phyloP scores from a whole-genome alignment of 352 stramenopile species.

The Pythium brassicae region DNA sequence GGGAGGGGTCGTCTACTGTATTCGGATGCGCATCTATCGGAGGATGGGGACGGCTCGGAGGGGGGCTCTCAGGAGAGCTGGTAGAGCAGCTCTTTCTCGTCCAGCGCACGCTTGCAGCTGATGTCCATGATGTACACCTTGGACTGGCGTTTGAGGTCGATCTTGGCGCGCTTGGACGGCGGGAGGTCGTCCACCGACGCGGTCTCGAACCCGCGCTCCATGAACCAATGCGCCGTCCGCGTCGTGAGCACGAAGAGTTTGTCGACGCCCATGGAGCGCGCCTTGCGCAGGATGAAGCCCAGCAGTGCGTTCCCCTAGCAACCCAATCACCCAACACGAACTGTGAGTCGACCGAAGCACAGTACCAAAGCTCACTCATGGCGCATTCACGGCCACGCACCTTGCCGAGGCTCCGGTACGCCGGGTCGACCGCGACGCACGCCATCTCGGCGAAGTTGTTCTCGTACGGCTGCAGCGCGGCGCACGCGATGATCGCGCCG shows the following conservation, averaged over 20 bases:
- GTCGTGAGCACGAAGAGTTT: constrained; percentile 98
- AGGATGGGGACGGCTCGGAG: background rate
- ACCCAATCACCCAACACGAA: background rate
- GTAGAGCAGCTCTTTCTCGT: constrained; percentile 82
- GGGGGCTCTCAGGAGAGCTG: constrained; percentile 35
- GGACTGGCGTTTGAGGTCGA: constrained; percentile 80
- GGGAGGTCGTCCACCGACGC: constrained; percentile 87
- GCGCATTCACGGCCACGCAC: constrained; percentile 7
- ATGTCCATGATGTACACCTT: constrained; percentile 90
- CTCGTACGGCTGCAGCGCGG: constrained; percentile 86
- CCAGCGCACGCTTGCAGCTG: constrained; percentile 70
- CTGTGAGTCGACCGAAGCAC: background rate
- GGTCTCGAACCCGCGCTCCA: constrained; percentile 94
- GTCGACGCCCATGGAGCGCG: constrained; percentile 75
- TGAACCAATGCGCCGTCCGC: constrained; percentile 98
- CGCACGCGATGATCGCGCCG: constrained; percentile 86
- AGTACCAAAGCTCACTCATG: background rate
- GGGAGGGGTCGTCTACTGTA: too few species aligned
- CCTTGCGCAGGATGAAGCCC: constrained; percentile 88
- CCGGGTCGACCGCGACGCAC: constrained; percentile 86
- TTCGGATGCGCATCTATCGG: too few species aligned
- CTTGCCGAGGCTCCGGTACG: constrained; percentile 82
- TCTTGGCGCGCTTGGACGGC: constrained; percentile 65
- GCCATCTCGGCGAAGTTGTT: constrained; percentile 89
- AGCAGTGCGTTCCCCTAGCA: constrained; percentile 83